A percentile compares a stretch with the other conserved stretches of the same genome.
These are phyloP conservation scores for Rosa hybrid DNA, from an alignment of 331 rosid species.

Conservation along the genomic window DNA sequence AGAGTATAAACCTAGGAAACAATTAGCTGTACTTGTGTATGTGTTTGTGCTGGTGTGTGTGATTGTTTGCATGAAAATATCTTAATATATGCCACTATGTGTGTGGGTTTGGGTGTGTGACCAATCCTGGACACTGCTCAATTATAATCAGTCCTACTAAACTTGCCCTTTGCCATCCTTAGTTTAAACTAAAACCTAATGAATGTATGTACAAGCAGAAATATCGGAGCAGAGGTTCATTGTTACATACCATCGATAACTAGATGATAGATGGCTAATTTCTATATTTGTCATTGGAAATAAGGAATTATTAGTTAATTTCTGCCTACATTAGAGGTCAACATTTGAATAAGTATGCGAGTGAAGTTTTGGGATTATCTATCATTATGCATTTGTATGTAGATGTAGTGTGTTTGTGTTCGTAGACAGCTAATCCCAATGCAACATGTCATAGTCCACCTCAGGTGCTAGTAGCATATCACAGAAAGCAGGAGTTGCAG, in stretches of 20 bases:
- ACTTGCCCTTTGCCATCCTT: background rate
- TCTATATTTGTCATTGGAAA: background rate
- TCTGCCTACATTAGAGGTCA: background rate
- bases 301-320: background rate
- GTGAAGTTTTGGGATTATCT: background rate
- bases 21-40: background rate
- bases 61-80: too few species aligned
- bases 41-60: background rate
- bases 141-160: background rate
- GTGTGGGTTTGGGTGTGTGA: too few species aligned
- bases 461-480: constrained; percentile 87
- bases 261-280: background rate
- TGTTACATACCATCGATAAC: background rate
- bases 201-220: background rate
- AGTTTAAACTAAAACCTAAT: background rate
- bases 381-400: background rate
- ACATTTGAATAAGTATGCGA: constrained; percentile 12
- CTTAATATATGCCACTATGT: background rate
- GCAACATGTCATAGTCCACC: constrained; percentile 52
- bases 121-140: too few species aligned
- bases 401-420: background rate
- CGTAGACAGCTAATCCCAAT: constrained; percentile 5
- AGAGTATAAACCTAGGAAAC: background rate
- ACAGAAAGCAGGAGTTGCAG: constrained; percentile 93
- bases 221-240: background rate